These are phyloP conservation scores for Wickerhamomyces sp. DNA, from an alignment of 1,139 yeast genomes.

Conservation along the genomic window DNA sequence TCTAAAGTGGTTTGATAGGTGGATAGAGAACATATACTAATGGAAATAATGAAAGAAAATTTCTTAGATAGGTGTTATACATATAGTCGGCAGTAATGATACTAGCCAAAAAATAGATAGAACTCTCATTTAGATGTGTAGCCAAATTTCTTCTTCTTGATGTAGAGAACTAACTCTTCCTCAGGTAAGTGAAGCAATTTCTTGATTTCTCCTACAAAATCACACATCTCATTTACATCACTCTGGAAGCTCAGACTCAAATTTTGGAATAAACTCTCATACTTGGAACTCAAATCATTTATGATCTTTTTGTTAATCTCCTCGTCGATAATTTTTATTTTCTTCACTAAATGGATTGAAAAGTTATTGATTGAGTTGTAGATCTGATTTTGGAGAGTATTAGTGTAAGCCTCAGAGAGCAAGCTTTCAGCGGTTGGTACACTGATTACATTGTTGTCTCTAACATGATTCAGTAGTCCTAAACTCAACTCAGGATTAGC, in stretches of 20 bases:
- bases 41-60: too few relatives aligned
- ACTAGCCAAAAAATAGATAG: too few relatives aligned
- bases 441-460: too few relatives aligned
- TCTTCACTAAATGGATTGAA: constrained; percentile 28
- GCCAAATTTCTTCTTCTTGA: constrained; percentile 24
- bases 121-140: too few relatives aligned
- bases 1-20: constrained; percentile 52
- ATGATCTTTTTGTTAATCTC: constrained; percentile 30
- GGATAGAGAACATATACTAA: constrained; percentile 8
- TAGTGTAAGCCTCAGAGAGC: constrained; percentile 27
- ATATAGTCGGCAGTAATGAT: too few relatives aligned
- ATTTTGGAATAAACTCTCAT: constrained; percentile 26
- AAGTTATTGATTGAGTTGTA: constrained; percentile 27
- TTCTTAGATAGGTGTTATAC: too few relatives aligned
- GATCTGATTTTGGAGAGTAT: constrained; percentile 30
- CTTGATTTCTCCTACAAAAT: constrained; percentile 28
- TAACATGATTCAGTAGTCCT: too few relatives aligned
- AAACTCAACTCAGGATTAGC: too few relatives aligned
- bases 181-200: constrained; percentile 30
- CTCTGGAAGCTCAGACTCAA: constrained; percentile 28
- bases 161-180: constrained; percentile 25
- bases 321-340: constrained; percentile 29
- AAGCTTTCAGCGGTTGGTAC: constrained; percentile 7
- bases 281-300: constrained; percentile 28
- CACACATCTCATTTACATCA: constrained; percentile 31